Base-by-base conservation (phyloP, 2,329 filamentous ascomycete genomes). In the Microascus cirrosus region DNA sequence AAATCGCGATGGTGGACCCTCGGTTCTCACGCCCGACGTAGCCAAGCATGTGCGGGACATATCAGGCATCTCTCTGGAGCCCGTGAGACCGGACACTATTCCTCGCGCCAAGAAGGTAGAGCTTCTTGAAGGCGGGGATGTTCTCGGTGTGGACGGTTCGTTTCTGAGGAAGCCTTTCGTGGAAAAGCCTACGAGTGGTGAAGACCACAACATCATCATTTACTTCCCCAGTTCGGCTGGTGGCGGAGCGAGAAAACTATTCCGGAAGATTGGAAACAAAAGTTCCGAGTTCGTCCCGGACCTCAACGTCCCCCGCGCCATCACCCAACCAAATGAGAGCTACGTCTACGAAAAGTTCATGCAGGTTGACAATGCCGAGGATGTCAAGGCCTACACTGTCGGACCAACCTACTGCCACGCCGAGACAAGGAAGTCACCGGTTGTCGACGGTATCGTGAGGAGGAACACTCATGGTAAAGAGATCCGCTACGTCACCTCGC, bases 321-420 rank as follows among this genome's bases (percentile, higher is more conserved):
- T 97, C 61, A 87, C 87, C 1, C 90, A 97, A 63, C 82, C 84
- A 0, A 79, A 79, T 22, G 84, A 87, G 66, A 97, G 92, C 70
- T 99, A 93, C 75, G 84, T 99, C 61, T 99, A 97, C 70, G 94
- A 99, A 70, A 91, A 95, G 69, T 99, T 99, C 65, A 86, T 99
- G 76, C 85, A 90, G 63, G 92, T 96, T 15, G 93, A 97, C 67
- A 97, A 99, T 68, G 89, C 93, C 0, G 94, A 99, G 71, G 94
- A 99, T 69, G 93, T 99, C 67, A 99, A 99, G 72, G 94, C 93
- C 2, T 99, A 99, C 70, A 99, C 94, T 0, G 95, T 99, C 20
- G 94, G 94, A 0, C 86, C 91, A 0, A 83, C 84, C 52, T 99
- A 92, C 68, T 99, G 94, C 70, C 94, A 99, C 67, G 94, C 94